Base-by-base conservation (phyloP, 2,329 filamentous ascomycete genomes). In the Claviceps arundinis region DNA sequence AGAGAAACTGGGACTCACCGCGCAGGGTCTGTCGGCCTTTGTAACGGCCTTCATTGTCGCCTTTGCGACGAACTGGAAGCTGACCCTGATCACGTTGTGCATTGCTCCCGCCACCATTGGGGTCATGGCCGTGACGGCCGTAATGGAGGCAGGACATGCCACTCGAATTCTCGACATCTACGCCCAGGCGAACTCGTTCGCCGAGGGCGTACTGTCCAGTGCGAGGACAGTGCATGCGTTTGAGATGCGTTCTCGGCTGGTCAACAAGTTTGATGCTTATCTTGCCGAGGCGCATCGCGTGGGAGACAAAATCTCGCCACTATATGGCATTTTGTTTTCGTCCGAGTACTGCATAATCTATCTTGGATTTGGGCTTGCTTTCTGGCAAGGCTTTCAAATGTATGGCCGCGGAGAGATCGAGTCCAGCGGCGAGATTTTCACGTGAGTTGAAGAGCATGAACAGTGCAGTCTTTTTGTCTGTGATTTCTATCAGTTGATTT, bases 341-440 rank as follows among this genome's bases (percentile, higher is more conserved):
- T 58, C 56, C 3, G 65, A 70, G 55, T 73, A 70, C 50, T 65
- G 64, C 47, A 64, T 71, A 52, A 68, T 73, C 46, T 72, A 71
- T 41, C 59, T 66, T 1, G 70, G 70, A 9, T 71, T 70, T 46
- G 69, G 65, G 1, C 62, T 74, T 5, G 68, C 68, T 7, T 74
- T 73, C 50, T 74, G 71, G 71, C 70, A 73, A 52, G 71, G 71
- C 8, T 58, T 72, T 38, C 61, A 59, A 30, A 66, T 73, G 62
- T 59, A 66, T 37, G 8, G 24, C 44, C 26, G 44, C 16, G 44
- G 69, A 13, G 66, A 71, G 50, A 67, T 73, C 26, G 41, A 56
- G 1, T 58, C 64, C 7, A 60, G 65, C 5, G 71, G 71, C 11
- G 60, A 63, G 11, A 67, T 73, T 30, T 69, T 73, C 37, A 70